phyloP scores from a whole-genome alignment of 1,284 basidiomycete genomes.

The Pseudozyma pruni region DNA sequence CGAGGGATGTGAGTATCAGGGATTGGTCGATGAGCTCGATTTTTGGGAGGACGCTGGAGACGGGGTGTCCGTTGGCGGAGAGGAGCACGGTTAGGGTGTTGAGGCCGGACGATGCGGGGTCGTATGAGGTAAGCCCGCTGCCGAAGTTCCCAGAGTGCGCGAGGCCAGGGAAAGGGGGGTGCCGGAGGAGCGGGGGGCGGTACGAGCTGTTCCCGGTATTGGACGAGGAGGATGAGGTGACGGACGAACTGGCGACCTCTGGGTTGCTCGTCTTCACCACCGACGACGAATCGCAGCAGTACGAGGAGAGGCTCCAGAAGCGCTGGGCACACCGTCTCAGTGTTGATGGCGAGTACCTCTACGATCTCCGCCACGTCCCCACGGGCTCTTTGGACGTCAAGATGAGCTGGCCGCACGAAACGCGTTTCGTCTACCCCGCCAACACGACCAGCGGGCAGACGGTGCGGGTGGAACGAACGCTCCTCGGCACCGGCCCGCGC shows the following conservation, averaged over 20 bases:
- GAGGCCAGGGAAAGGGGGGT: no score
- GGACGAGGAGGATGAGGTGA: conserved; percentile 28
- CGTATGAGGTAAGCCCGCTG: conserved; percentile 22
- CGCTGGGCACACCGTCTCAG: conserved; percentile 31
- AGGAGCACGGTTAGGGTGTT: conserved; percentile 36
- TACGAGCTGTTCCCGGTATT: conserved; percentile 16
- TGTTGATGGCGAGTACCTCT: conserved; percentile 33
- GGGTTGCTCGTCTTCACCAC: conserved; percentile 25
- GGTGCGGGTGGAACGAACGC: conserved; percentile 78
- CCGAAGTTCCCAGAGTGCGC: conserved; percentile 11
- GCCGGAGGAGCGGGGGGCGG: conserved; percentile 3
- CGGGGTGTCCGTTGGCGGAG: conserved; percentile 49
- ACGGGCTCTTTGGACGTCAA: conserved; percentile 42
- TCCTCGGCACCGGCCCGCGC: conserved; percentile 80
- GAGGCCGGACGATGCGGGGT: conserved; percentile 21
- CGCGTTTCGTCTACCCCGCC: conserved; percentile 67
- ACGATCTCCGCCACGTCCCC: conserved; percentile 3
- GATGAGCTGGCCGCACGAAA: conserved; percentile 69
- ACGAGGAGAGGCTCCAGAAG: conserved; percentile 12
- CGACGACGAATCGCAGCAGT: conserved; percentile 24
- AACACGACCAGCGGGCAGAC: background rate
- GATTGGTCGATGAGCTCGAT: conserved; percentile 54
- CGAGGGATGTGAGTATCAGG: conserved; percentile 22
- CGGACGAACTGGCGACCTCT: conserved; percentile 26
- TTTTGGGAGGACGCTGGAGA: conserved; percentile 33